Conservation (phyloP, 2,329 filamentous ascomycete genomes). For the Neobulgaria alba region DNA sequence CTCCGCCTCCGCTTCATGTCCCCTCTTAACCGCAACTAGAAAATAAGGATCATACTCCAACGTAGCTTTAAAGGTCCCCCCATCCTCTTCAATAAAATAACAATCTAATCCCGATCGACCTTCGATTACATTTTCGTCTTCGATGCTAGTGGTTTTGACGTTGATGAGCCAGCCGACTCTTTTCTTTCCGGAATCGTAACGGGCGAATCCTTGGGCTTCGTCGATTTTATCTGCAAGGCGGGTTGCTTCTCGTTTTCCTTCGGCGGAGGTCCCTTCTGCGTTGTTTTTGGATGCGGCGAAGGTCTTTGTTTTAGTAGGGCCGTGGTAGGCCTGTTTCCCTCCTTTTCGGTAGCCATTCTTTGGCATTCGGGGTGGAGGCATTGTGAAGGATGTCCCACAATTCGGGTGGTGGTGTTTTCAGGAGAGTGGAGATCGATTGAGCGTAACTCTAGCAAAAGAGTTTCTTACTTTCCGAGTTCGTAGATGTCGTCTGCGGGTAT, state of each 20-base stretch:
- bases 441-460: conserved; percentile 25
- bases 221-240: conserved; percentile 83
- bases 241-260: conserved; percentile 85
- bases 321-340: conserved; percentile 62
- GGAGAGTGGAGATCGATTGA: conserved; percentile 6
- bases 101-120: conserved; percentile 89
- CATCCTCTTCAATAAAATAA: conserved; percentile 90
- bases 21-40: conserved; percentile 79
- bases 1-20: conserved; percentile 85
- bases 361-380: conserved; percentile 52
- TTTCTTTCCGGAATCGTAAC: conserved; percentile 78
- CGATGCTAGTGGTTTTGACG: conserved; percentile 78
- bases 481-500: neutral
- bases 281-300: conserved; percentile 69
- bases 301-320: conserved; percentile 59
- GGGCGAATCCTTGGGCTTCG: conserved; percentile 86
- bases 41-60: conserved; percentile 97
- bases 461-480: conserved; percentile 10
- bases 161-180: conserved; percentile 92
- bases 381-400: conserved; percentile 21
- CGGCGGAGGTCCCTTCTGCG: conserved; percentile 78
- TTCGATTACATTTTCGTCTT: conserved; percentile 75
- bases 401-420: conserved; percentile 5
- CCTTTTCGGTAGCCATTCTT: conserved; percentile 60
- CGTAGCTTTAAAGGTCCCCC: conserved; percentile 84